These are phyloP conservation scores for Cladosporium cucumerinum DNA, from an alignment of 2,329 filamentous ascomycete genomes.

Conservation along the genomic window DNA sequence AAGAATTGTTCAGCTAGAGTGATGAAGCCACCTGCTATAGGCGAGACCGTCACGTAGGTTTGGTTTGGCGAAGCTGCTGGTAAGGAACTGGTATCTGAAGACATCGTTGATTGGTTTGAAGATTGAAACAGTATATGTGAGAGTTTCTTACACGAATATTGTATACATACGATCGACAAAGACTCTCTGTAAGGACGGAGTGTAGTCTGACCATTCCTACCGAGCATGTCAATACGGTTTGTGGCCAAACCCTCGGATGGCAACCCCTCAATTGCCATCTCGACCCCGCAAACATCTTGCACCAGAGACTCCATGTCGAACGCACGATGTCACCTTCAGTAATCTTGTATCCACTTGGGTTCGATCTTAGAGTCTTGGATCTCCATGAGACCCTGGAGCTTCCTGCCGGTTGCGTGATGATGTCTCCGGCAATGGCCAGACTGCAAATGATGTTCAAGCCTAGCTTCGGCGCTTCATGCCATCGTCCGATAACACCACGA, in stretches of 20 bases:
- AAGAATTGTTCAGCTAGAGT: conserved; percentile 31
- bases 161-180: background rate
- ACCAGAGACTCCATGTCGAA: background rate
- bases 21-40: conserved; percentile 33
- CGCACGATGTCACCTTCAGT: background rate
- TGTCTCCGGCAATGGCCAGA: background rate
- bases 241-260: background rate
- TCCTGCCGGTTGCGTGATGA: background rate
- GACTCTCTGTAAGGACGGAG: background rate
- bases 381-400: background rate
- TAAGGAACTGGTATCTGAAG: conserved; percentile 10
- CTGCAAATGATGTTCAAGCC: background rate
- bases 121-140: background rate
- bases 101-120: background rate
- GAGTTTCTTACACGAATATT: background rate
- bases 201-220: background rate
- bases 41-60: conserved; percentile 31
- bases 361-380: background rate
- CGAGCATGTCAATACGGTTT: background rate
- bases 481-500: background rate
- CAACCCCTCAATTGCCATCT: conserved; percentile 6
- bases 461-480: background rate
- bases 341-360: background rate
- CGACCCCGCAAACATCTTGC: conserved; percentile 6
- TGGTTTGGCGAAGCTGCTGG: conserved; percentile 26